phyloP scores from a whole-genome alignment of 169 alveolate genomes.

The Blepharisma undulans region DNA sequence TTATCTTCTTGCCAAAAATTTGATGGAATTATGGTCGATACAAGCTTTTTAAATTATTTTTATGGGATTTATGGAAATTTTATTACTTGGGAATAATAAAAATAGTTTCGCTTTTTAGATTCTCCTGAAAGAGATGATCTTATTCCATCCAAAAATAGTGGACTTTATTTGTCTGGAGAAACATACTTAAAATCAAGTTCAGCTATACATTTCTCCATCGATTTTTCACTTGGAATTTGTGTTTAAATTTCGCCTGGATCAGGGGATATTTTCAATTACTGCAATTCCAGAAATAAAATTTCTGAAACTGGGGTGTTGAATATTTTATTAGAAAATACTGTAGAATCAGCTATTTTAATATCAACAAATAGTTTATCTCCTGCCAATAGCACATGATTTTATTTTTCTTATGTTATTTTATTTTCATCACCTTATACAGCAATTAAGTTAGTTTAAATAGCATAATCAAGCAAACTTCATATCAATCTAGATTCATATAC shows the following conservation, averaged over 20 bases:
- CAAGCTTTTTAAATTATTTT: not conserved
- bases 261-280: not conserved
- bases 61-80: not conserved
- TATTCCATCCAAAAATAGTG: not conserved
- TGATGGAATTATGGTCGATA: not conserved
- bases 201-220: not conserved
- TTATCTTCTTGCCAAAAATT: not conserved
- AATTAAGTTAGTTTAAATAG: too few relatives aligned
- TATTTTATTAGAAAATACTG: not conserved
- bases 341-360: not conserved
- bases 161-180: not conserved
- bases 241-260: not conserved
- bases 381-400: not conserved
- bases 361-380: not conserved
- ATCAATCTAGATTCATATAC: not conserved
- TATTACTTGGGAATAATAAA: not conserved
- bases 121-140: constrained; percentile 11
- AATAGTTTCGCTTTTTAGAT: not conserved
- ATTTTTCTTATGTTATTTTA: not conserved
- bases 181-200: not conserved
- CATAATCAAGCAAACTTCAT: not conserved
- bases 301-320: not conserved
- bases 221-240: not conserved
- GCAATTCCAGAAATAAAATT: not conserved
- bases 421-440: not conserved